These are phyloP conservation scores for Trichoderma cornu-damae DNA, from an alignment of 2,329 filamentous ascomycete species.

Conservation along the genomic window DNA sequence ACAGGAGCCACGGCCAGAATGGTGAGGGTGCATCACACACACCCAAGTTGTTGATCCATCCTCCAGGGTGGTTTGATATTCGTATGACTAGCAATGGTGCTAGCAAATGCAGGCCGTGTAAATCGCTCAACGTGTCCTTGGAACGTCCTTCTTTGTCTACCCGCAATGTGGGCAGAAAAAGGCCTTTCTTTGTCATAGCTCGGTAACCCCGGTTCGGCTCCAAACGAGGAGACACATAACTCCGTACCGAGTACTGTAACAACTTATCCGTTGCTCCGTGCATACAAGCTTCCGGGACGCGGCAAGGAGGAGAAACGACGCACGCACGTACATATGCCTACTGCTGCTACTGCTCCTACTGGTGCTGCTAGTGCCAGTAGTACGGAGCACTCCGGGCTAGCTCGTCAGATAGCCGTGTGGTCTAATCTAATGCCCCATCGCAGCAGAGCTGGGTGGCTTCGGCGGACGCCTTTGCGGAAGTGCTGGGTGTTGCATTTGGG, in stretches of 20 bases:
- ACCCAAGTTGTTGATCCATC: not conserved
- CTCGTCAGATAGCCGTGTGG: slow-evolving; percentile 15
- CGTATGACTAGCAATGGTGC: slow-evolving; percentile 4
- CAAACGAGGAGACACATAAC: not conserved
- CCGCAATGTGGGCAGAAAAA: slow-evolving; percentile 1
- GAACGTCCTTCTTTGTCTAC: not conserved
- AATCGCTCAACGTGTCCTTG: slow-evolving; percentile 12
- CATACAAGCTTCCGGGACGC: slow-evolving; percentile 6
- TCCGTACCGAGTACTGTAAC: no score
- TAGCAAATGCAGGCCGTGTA: slow-evolving; percentile 7
- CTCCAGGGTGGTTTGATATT: not conserved
- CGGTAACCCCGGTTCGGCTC: slow-evolving; percentile 4
- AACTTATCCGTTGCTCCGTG: not conserved
- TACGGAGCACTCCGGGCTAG: slow-evolving; percentile 17
- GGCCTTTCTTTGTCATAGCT: not conserved
- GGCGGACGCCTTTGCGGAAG: not conserved
- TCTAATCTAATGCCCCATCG: slow-evolving; percentile 4
- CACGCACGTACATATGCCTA: not conserved
- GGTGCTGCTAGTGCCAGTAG: not conserved
- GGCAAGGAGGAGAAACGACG: slow-evolving; percentile 4
- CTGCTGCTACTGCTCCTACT: not conserved
- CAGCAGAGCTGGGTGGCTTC: slow-evolving; percentile 2
- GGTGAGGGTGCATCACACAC: no score
- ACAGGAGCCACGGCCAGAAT: no score
- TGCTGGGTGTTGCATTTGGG: not conserved